Evolutionary conservation across 805 yeast species (phyloP), one percentile per base, ranked within the genome.

Genomic region (Saccharomycopsis malanga): DNA sequence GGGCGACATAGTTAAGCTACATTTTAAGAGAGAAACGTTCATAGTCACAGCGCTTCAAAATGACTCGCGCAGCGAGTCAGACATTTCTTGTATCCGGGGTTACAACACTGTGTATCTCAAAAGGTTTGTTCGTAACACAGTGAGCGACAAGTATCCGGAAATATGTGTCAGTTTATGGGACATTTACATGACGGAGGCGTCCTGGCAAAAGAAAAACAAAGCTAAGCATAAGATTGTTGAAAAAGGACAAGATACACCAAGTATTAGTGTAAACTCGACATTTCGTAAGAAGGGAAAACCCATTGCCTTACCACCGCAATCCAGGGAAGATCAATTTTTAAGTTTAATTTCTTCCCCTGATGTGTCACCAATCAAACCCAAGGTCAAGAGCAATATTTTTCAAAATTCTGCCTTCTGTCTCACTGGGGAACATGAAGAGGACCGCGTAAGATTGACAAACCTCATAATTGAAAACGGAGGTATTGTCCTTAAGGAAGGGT

Each of bases 1-100:
- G 15, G 87, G 85, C 2, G 87, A 82, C 53, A 56, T 49, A 0
- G 68, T 82, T 1, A 62, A 63, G 14, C 53, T 71, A 25, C 60
- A 63, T 12, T 62, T 65, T 15, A 56, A 52, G 20, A 55, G 60
- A 1, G 57, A 59, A 5, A 58, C 58, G 4, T 76, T 68, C 54
- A 45, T 52, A 4, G 76, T 81, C 2, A 66, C 72, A 1, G 84
- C 80, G 0, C 58, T 81, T 30, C 45, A 37, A 25, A 51, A 50
- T 12, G 29, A 42, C 1, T 42, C 39, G 7, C 7, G 44, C 3
- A 49, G 54, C 1, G 56, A 60, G 5, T 52, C 50, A 6, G 55
- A 59, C 15, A 69, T 81, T 4, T 61, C 68, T 42, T 81, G 87
- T 57, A 67, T 78, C 48, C 64, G 87, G 53, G 88, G 88, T 0